Evolutionary conservation across 345 rosid species (phyloP).

Genomic region (Clausena lansium): DNA sequence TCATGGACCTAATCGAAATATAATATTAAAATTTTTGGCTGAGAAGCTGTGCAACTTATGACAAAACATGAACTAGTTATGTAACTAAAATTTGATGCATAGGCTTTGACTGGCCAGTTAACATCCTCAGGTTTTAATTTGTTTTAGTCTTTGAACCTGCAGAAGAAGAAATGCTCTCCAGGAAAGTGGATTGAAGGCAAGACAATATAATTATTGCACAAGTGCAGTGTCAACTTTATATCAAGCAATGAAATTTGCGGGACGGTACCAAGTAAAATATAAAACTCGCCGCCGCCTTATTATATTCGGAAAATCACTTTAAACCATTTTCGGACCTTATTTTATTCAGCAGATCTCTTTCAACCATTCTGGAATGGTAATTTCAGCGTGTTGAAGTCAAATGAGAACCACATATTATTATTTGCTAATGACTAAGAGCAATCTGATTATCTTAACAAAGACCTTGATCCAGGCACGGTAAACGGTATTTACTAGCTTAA

Average conservation of each 20-base stretch:
- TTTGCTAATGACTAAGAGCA: background rate
- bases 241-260: background rate
- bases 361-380: background rate
- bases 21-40: background rate
- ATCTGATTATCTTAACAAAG: background rate
- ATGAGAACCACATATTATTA: too few relatives aligned
- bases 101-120: background rate
- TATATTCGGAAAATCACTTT: slow-evolving; percentile 1
- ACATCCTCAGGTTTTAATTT: background rate
- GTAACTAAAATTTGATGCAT: background rate
- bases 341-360: too few relatives aligned
- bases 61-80: background rate
- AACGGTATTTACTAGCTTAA: background rate
- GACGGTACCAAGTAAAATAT: background rate
- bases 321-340: background rate
- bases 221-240: background rate
- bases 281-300: background rate
- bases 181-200: background rate
- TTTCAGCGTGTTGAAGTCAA: background rate
- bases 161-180: too few relatives aligned
- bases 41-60: background rate
- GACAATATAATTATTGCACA: background rate
- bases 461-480: background rate
- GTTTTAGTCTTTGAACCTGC: background rate
- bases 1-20: too few relatives aligned